Conservation (phyloP, 1,139 yeast genomes). For the Torulaspora pretoriensis region DNA sequence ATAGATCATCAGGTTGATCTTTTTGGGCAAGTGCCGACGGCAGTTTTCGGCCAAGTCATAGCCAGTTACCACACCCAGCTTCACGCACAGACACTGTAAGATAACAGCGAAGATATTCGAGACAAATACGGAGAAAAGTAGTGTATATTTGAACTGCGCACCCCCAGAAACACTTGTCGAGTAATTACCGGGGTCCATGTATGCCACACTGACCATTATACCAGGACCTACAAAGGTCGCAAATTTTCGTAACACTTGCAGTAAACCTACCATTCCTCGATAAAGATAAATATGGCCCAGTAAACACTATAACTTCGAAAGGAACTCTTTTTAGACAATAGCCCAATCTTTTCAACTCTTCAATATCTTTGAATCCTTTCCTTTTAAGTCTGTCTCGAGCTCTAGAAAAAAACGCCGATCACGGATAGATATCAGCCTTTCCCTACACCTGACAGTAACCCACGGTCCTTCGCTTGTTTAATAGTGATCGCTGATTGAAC, state of each 20-base stretch:
- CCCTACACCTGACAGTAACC: background rate
- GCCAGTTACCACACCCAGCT: conserved; percentile 88
- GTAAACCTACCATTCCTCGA: conserved; percentile 4
- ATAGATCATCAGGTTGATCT: conserved; percentile 60
- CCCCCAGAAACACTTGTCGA: conserved; percentile 95
- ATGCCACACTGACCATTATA: conserved; percentile 89
- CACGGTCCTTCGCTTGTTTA: background rate
- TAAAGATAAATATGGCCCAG: too few species aligned
- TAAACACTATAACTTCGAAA: too few species aligned
- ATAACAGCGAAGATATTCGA: conserved; percentile 86
- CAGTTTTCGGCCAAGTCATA: conserved; percentile 85
- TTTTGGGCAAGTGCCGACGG: conserved; percentile 62
- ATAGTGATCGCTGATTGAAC: background rate
- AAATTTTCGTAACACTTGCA: conserved; percentile 26
- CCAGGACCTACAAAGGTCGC: conserved; percentile 81
- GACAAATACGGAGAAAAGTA: conserved; percentile 72
- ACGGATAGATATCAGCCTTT: background rate
- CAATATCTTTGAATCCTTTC: background rate
- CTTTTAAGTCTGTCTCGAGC: background rate
- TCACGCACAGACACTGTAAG: conserved; percentile 77
- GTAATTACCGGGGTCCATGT: conserved; percentile 97
- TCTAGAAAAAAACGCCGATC: background rate
- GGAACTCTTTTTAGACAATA: background rate
- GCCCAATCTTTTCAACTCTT: background rate
- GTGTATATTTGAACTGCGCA: conserved; percentile 76